Percentiles rank a stretch among this genome's conserved stretches.
These are phyloP conservation scores for Perilla frutescens DNA, from an alignment of 257 asterid genomes.

Conservation along the genomic window DNA sequence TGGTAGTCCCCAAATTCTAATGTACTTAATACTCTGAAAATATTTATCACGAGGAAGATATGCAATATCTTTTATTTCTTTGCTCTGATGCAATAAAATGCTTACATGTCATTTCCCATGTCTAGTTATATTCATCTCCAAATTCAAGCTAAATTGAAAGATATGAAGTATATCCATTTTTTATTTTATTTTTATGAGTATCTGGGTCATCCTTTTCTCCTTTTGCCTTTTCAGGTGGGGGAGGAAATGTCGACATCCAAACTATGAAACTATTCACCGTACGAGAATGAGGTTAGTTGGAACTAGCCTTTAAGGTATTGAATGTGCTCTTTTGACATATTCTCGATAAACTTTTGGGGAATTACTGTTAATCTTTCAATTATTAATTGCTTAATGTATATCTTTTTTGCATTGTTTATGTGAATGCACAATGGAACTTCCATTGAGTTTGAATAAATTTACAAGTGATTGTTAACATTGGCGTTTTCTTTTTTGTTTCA, in stretches of 20 bases:
- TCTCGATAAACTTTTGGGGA: background rate
- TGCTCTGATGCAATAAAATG: background rate
- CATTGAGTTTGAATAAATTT: slow-evolving; percentile 7
- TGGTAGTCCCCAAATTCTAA: no score
- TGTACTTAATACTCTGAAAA: no score
- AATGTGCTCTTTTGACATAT: slow-evolving; percentile 15
- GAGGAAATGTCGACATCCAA: slow-evolving; percentile 27
- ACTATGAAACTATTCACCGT: slow-evolving; percentile 19
- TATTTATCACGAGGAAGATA: no score
- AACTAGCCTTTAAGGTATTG: slow-evolving; percentile 20
- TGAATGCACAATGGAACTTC: slow-evolving; percentile 23
- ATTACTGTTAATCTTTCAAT: background rate
- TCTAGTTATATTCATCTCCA: background rate
- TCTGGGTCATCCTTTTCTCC: slow-evolving; percentile 5
- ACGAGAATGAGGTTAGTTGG: slow-evolving; percentile 36
- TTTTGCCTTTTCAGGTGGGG: slow-evolving; percentile 28
- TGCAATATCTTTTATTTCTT: background rate
- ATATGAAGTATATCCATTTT: background rate
- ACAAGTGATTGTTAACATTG: background rate
- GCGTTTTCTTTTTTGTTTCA: slow-evolving; percentile 1
- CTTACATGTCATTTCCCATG: no score
- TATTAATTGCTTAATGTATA: slow-evolving; percentile 17
- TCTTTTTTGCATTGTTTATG: slow-evolving; percentile 20
- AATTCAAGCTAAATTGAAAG: background rate
- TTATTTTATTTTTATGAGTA: background rate